Conservation (phyloP, 306 rosid genomes). For the Gynostemma pentaphyllum region DNA sequence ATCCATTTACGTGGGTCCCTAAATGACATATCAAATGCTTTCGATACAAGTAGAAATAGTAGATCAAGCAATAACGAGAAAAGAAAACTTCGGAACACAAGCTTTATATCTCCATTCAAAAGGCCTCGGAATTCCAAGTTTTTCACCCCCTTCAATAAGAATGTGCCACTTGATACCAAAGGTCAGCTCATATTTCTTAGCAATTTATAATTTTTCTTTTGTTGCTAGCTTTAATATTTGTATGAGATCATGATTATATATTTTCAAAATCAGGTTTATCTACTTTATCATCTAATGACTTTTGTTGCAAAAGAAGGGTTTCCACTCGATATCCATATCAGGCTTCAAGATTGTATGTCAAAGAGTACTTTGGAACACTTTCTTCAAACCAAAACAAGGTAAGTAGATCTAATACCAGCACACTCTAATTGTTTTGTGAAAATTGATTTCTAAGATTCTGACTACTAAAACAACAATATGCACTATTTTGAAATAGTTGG, state of each 20-base stretch:
- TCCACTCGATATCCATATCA: conserved; percentile 55
- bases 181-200: conserved; percentile 28
- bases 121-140: conserved; percentile 54
- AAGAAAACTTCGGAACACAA: conserved; percentile 45
- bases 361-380: conserved; percentile 44
- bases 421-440: conserved; percentile 6
- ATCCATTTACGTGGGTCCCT: conserved; percentile 32
- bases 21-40: conserved; percentile 56
- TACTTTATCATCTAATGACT: conserved; percentile 29
- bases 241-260: conserved; percentile 18
- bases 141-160: conserved; percentile 33
- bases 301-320: conserved; percentile 43
- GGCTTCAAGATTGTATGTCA: conserved; percentile 39
- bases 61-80: conserved; percentile 26
- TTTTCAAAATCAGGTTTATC: conserved; percentile 50
- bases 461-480: conserved; percentile 20
- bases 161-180: conserved; percentile 20
- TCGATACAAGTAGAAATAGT: conserved; percentile 21
- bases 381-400: conserved; percentile 33
- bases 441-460: conserved; percentile 11
- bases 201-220: background rate
- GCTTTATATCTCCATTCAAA: conserved; percentile 60
- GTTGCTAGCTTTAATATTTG: conserved; percentile 10
- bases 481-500: conserved; percentile 33
- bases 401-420: conserved; percentile 11